Evolutionary conservation across 2,329 filamentous ascomycete genomes (phyloP), one percentile per base, ranked within the genome.

Genomic region (Fusarium abutilonis): DNA sequence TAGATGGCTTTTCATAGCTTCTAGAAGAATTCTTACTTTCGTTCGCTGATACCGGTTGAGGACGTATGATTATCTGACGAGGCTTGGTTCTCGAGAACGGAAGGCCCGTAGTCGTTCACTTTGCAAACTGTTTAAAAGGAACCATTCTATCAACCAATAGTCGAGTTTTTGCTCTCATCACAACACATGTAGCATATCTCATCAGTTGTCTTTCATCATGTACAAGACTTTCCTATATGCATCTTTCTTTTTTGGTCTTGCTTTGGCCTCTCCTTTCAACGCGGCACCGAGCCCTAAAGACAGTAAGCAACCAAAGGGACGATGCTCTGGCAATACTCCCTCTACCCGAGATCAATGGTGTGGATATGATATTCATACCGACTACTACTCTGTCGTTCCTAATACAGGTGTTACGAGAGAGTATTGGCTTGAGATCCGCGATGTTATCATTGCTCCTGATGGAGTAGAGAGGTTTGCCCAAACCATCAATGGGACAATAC

Each of bases 401-500:
- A 72, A 82, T 43, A 85, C 83, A 2, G 81, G 82, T 3, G 79
- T 82, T 1, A 82, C 78, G 4, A 74, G 79, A 29, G 83, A 86
- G 60, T 82, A 80, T 66, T 80, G 76, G 74, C 71, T 82, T n/a
- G 74, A 78, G 11, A 57, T 81, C 13, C 71, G 72, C 6, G 76
- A 82, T 26, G 71, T 73, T 29, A 77, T 73, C 3, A 72, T 75
- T 23, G 67, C 77, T 8, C 80, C 80, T 1, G 83, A 86, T 71
- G 83, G 83, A 7, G 72, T 82, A 13, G 66, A 72, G 13, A 74
- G 79, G 14, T 57, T 69, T 9, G 74, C 71, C 31, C 75, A 79
- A 67, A 77, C 85, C n/a, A 70, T 87, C 67, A 88, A 89, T 64
- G 82, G 82, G 10, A 77, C 80, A 41, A 81, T 86, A 59, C 87